Evolutionary conservation across 2,329 filamentous ascomycete genomes (phyloP).

Genomic region (Penicillium oxalicum): DNA sequence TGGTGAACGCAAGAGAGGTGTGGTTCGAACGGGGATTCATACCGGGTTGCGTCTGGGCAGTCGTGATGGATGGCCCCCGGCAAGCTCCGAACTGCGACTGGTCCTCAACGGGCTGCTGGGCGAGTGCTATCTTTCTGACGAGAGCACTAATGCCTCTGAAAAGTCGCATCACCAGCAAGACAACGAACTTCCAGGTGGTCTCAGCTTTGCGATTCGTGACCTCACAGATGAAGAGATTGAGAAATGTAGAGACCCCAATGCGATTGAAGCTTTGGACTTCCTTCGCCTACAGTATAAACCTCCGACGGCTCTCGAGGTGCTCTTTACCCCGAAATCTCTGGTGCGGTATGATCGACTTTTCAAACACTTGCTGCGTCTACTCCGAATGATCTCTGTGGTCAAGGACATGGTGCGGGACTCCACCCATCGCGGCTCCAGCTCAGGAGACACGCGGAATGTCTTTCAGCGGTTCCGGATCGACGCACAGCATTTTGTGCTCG

Average conservation of each 20-base stretch:
- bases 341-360: constrained; percentile 83
- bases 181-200: constrained; percentile 56
- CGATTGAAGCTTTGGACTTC: constrained; percentile 87
- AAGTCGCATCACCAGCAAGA: constrained; percentile 20
- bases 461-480: constrained; percentile 64
- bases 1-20: constrained; percentile 65
- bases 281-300: constrained; percentile 78
- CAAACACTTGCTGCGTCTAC: constrained; percentile 66
- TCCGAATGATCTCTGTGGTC: constrained; percentile 72
- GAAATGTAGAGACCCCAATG: constrained; percentile 73
- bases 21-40: constrained; percentile 60
- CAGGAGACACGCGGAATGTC: constrained; percentile 35
- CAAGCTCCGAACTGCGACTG: constrained; percentile 84
- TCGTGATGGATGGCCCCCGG: constrained; percentile 83
- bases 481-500: constrained; percentile 71
- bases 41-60: constrained; percentile 82
- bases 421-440: constrained; percentile 31
- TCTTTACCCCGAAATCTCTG: constrained; percentile 66
- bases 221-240: constrained; percentile 72
- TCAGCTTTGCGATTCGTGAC: constrained; percentile 80
- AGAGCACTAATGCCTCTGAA: constrained; percentile 15
- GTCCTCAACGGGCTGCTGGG: constrained; percentile 78
- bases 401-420: constrained; percentile 59
- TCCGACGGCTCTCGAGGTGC: constrained; percentile 61
- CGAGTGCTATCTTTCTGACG: constrained; percentile 58